phyloP scores from a whole-genome alignment of 192 early-diverging fungal species.

The Powellomyces hirtus region DNA sequence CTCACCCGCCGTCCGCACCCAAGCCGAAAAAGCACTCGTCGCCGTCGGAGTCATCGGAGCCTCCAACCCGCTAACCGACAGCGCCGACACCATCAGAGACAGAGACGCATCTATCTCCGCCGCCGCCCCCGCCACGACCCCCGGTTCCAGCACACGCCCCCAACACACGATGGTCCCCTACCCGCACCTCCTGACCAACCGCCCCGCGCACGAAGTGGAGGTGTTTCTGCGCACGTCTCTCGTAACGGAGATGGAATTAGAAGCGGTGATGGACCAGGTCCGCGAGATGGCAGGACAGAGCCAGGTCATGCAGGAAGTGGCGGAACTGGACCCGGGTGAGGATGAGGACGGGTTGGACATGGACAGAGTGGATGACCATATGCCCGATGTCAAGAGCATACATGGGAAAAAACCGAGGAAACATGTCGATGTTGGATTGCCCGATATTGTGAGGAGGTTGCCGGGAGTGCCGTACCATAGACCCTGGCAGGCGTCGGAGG shows the following conservation, averaged over 20 bases:
- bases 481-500: conserved; percentile 16
- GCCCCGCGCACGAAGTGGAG: conserved; percentile 33
- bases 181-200: conserved; percentile 28
- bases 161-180: conserved; percentile 15
- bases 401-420: not conserved
- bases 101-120: not conserved
- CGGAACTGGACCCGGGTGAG: conserved; percentile 26
- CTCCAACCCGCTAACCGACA: not conserved
- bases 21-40: conserved; percentile 41
- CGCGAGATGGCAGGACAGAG: conserved; percentile 37
- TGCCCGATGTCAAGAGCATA: conserved; percentile 15
- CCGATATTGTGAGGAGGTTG: conserved; percentile 10
- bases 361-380: conserved; percentile 3
- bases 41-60: conserved; percentile 27
- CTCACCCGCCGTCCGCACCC: conserved; percentile 37
- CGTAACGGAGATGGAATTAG: conserved; percentile 38
- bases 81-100: not conserved
- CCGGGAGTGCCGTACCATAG: conserved; percentile 12
- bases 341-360: not conserved
- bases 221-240: conserved; percentile 40
- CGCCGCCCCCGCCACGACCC: not conserved
- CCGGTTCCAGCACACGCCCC: not conserved
- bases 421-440: not conserved
- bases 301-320: conserved; percentile 37
- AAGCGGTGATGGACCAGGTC: conserved; percentile 49